A percentile compares a stretch with the other conserved stretches of the same genome.
These are phyloP conservation scores for Trichophyton equinum DNA, from an alignment of 2,329 filamentous ascomycete genomes.

Conservation along the genomic window DNA sequence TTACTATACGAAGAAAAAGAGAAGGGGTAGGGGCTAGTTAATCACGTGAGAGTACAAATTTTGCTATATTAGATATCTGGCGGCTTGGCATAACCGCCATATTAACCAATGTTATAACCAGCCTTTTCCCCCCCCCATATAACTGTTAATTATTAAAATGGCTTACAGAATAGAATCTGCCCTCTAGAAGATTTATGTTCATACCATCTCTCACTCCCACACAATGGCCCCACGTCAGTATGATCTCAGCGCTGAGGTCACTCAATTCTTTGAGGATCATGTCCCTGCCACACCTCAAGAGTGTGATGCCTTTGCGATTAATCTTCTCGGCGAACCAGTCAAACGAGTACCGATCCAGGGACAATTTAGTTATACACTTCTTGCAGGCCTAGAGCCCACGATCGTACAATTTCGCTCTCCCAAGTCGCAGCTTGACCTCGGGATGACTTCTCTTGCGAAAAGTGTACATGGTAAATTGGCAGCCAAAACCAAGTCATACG, in stretches of 20 bases:
- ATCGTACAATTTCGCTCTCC: constrained; percentile 8
- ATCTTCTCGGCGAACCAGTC: constrained; percentile 5
- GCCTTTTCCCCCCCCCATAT: no score
- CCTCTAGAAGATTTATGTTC: no score
- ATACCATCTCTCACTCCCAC: constrained; percentile 15
- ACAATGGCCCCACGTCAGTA: not conserved
- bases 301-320: constrained; percentile 7
- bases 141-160: no score
- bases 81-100: no score
- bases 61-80: no score
- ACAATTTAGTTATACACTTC: constrained; percentile 8
- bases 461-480: constrained; percentile 6
- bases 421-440: constrained; percentile 5
- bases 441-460: constrained; percentile 4
- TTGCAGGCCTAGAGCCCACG: not conserved
- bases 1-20: no score
- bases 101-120: no score
- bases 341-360: constrained; percentile 7
- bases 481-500: constrained; percentile 4
- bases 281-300: constrained; percentile 5
- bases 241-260: constrained; percentile 1
- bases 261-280: constrained; percentile 5
- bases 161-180: no score
- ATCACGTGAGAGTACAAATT: no score
- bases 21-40: no score